Evolutionary conservation across 2,329 filamentous ascomycete genomes (phyloP).

Genomic region (Aspergillus fumigatus): DNA sequence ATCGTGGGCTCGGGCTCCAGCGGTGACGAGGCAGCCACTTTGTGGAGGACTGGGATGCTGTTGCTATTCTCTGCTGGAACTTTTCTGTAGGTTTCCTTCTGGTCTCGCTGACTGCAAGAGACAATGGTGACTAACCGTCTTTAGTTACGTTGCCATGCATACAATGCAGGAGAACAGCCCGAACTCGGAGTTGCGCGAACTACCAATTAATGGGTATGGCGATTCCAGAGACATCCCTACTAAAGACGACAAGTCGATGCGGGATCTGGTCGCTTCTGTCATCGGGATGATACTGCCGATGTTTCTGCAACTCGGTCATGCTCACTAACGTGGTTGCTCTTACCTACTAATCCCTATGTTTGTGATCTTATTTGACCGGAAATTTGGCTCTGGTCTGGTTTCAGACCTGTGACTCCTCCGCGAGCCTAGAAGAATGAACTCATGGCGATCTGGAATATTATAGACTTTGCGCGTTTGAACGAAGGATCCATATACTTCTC

Average conservation of each 20-base stretch:
- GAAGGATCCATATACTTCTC: neutral
- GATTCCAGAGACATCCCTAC: slow-evolving; percentile 33
- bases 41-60: slow-evolving; percentile 89
- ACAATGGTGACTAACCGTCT: slow-evolving; percentile 11
- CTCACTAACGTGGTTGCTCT: slow-evolving; percentile 30
- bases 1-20: slow-evolving; percentile 56
- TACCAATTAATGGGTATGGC: slow-evolving; percentile 39
- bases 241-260: slow-evolving; percentile 39
- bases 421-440: neutral
- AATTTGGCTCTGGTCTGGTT: neutral
- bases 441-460: neutral
- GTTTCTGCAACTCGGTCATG: slow-evolving; percentile 46
- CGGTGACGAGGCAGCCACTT: slow-evolving; percentile 55
- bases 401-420: neutral
- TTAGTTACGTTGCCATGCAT: slow-evolving; percentile 94
- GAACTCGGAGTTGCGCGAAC: slow-evolving; percentile 26
- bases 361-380: neutral
- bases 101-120: neutral
- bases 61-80: slow-evolving; percentile 94
- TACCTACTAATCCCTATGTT: neutral
- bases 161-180: slow-evolving; percentile 76
- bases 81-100: slow-evolving; percentile 66
- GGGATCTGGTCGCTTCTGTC: slow-evolving; percentile 44
- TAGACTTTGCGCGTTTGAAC: slow-evolving; percentile 16
- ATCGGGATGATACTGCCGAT: slow-evolving; percentile 45